phyloP scores from a whole-genome alignment of 331 rosid species.

The Phaseolus coccineus region DNA sequence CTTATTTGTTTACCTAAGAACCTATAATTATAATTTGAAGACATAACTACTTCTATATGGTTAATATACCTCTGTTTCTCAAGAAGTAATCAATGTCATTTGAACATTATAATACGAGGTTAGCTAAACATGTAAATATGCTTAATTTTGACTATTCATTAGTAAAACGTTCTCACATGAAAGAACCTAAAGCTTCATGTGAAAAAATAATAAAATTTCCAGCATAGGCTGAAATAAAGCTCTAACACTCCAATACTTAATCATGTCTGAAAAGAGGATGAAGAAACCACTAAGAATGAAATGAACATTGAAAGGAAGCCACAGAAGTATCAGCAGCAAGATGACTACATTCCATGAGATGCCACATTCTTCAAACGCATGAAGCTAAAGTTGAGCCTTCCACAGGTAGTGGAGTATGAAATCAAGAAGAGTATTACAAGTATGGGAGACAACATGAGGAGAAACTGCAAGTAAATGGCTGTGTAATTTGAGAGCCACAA shows the following conservation, averaged over 20 bases:
- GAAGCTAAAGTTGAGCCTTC: constrained; percentile 46
- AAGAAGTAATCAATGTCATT: too few relatives aligned
- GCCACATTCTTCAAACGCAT: neutral
- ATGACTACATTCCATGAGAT: constrained; percentile 40
- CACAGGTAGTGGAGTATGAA: constrained; percentile 29
- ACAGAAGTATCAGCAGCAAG: constrained; percentile 35
- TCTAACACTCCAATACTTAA: neutral
- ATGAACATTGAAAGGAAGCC: constrained; percentile 54
- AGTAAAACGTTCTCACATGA: neutral
- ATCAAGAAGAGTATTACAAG: neutral
- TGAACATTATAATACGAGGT: neutral
- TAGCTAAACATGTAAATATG: neutral
- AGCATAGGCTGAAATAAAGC: neutral
- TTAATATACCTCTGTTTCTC: too few relatives aligned
- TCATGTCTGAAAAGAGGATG: neutral
- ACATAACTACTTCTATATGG: too few relatives aligned
- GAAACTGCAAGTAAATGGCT: constrained; percentile 10
- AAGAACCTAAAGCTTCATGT: neutral
- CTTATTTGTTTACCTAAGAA: too few relatives aligned
- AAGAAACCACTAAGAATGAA: constrained; percentile 55
- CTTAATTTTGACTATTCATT: neutral
- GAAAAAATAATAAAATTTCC: constrained; percentile 20
- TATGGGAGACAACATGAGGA: neutral
- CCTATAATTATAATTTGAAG: too few relatives aligned
- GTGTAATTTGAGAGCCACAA: constrained; percentile 72